Evolutionary conservation across 1,284 basidiomycete genomes (phyloP).

Genomic region (Rhodotorula sp.): DNA sequence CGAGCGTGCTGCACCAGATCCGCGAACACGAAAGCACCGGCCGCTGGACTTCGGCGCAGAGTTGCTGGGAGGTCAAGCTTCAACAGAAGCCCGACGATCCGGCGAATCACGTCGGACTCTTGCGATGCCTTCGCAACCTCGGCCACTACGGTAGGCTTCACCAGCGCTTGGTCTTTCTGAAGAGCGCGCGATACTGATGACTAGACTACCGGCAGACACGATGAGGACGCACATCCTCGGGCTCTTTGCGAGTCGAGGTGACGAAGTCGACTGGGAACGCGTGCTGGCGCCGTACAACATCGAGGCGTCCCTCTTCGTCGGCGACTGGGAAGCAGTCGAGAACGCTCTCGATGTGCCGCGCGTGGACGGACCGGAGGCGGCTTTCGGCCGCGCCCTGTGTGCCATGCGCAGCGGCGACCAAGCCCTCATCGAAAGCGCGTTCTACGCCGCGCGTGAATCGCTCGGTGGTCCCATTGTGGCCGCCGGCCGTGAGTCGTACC

Average conservation of each 20-base stretch:
- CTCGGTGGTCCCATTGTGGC: constrained; percentile 80
- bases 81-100: constrained; percentile 88
- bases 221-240: constrained; percentile 93
- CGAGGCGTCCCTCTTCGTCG: constrained; percentile 93
- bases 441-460: constrained; percentile 68
- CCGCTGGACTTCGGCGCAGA: constrained; percentile 96
- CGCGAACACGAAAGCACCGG: constrained; percentile 97
- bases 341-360: constrained; percentile 59
- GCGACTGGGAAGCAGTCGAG: constrained; percentile 84
- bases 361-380: constrained; percentile 60
- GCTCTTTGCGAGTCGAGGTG: constrained; percentile 63
- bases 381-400: constrained; percentile 78
- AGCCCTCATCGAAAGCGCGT: constrained; percentile 49
- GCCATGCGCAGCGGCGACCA: constrained; percentile 62
- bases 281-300: constrained; percentile 80
- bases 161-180: background rate
- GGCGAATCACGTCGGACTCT: constrained; percentile 81
- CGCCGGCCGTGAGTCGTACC: constrained; percentile 75
- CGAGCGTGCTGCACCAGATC: constrained; percentile 93
- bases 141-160: constrained; percentile 84
- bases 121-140: constrained; percentile 88
- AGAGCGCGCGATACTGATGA: background rate
- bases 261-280: constrained; percentile 78
- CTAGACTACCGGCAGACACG: constrained; percentile 64
- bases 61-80: constrained; percentile 98